Evolutionary conservation across 108 stramenopile genomes (phyloP).

Genomic region (Mayamaea pseudoterrestris): DNA sequence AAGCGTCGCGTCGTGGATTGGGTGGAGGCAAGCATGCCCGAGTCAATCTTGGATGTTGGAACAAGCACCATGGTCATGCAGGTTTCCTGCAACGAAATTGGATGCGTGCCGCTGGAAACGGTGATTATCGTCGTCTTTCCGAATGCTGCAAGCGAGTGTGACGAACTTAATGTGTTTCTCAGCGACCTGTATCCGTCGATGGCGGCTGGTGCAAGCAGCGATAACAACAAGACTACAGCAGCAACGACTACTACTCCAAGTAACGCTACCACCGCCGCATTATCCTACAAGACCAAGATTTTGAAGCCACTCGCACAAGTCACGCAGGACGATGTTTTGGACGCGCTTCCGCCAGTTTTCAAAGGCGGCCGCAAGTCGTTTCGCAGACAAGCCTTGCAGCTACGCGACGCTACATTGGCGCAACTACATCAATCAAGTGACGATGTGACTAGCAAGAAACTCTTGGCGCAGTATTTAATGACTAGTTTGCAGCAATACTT

Average conservation of each 20-base stretch:
- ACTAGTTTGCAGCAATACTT: constrained; percentile 55
- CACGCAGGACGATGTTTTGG: constrained; percentile 65
- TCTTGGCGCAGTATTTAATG: constrained; percentile 68
- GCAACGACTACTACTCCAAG: too few species aligned
- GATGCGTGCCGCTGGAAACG: constrained; percentile 83
- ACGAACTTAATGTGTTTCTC: too few species aligned
- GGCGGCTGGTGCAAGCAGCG: background rate
- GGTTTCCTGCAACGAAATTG: constrained; percentile 64
- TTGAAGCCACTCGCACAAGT: constrained; percentile 78
- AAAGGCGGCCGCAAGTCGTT: constrained; percentile 55
- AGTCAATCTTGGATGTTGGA: constrained; percentile 59
- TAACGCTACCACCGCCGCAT: too few species aligned
- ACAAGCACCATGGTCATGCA: constrained; percentile 84
- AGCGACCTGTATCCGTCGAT: too few species aligned
- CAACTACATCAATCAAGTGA: constrained; percentile 75
- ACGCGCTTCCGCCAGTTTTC: constrained; percentile 69
- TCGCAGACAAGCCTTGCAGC: constrained; percentile 42
- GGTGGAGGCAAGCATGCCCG: constrained; percentile 67
- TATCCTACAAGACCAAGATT: constrained; percentile 80
- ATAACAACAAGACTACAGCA: constrained; percentile 20
- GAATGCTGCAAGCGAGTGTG: constrained; percentile 15
- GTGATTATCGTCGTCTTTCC: constrained; percentile 79
- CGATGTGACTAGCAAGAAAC: constrained; percentile 24
- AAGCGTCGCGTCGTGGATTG: constrained; percentile 64
- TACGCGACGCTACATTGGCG: constrained; percentile 65